A percentile compares a stretch with the other conserved stretches of the same genome.
Evolutionary conservation across 768 basidiomycete species (phyloP).

Genomic region (Suillus ampliporus): DNA sequence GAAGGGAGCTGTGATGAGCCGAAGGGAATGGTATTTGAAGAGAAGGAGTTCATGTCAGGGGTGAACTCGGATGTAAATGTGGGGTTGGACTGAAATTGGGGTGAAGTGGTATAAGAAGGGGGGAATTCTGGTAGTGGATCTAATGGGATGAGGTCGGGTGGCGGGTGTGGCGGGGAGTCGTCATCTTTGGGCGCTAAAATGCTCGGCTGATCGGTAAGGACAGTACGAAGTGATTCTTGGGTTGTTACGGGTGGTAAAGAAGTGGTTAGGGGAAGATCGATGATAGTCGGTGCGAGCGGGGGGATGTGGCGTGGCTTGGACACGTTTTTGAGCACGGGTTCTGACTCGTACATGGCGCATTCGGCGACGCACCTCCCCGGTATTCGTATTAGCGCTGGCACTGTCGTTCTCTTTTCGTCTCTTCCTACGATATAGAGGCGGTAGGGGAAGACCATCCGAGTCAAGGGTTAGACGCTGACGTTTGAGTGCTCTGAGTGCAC

Average conservation of each 20-base stretch:
- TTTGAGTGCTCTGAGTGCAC: slow-evolving; percentile 40
- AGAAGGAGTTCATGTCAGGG: background rate
- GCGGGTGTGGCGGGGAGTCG: background rate
- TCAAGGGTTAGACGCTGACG: slow-evolving; percentile 38
- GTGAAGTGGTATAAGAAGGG: background rate
- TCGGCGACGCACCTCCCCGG: slow-evolving; percentile 12
- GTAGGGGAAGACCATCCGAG: slow-evolving; percentile 27
- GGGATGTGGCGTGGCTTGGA: slow-evolving; percentile 9
- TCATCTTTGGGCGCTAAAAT: slow-evolving; percentile 17
- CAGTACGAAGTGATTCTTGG: background rate
- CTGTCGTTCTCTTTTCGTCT: slow-evolving; percentile 29
- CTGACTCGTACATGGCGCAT: slow-evolving; percentile 6
- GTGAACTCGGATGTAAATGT: background rate
- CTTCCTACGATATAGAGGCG: slow-evolving; percentile 17
- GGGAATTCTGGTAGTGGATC: slow-evolving; percentile 22
- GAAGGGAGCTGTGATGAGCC: background rate
- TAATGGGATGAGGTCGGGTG: slow-evolving; percentile 31
- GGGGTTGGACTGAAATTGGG: background rate
- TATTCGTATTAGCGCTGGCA: slow-evolving; percentile 1
- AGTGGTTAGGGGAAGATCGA: background rate
- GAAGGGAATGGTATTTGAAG: slow-evolving; percentile 1
- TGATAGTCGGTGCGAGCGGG: background rate
- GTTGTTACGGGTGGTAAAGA: background rate
- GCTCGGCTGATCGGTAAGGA: slow-evolving; percentile 11
- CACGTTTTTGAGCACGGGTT: slow-evolving; percentile 9